phyloP scores from a whole-genome alignment of 176 grass and related monocot species.

The Carex parvula region DNA sequence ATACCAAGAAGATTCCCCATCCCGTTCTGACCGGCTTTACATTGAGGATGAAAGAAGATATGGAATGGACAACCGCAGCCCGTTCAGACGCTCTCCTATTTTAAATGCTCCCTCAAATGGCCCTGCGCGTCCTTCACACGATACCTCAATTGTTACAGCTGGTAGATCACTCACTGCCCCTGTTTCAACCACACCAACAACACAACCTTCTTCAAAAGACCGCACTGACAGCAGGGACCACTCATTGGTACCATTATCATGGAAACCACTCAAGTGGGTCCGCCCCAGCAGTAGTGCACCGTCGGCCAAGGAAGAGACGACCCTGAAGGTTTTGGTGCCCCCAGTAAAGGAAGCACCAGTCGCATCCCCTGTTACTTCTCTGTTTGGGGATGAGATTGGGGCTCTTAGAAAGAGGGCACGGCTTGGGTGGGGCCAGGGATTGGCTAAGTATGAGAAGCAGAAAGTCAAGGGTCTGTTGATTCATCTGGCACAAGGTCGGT shows the following conservation, averaged over 20 bases:
- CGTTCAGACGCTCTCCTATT: neutral
- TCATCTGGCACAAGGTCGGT: slow-evolving; percentile 6
- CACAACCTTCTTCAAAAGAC: slow-evolving; percentile 9
- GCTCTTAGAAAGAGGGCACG: slow-evolving; percentile 38
- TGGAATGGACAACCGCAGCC: slow-evolving; percentile 8
- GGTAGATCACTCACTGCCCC: slow-evolving; percentile 21
- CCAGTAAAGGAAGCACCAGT: slow-evolving; percentile 8
- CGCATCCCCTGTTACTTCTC: slow-evolving; percentile 11
- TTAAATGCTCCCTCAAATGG: slow-evolving; percentile 7
- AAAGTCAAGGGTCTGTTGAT: slow-evolving; percentile 26
- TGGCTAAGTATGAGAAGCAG: slow-evolving; percentile 55
- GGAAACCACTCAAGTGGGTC: slow-evolving; percentile 36
- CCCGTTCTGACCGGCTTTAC: slow-evolving; percentile 9
- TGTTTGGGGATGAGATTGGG: slow-evolving; percentile 12
- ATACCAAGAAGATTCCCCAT: slow-evolving; percentile 18
- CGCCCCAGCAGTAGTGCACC: slow-evolving; percentile 9
- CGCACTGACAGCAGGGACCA: slow-evolving; percentile 17
- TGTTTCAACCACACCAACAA: slow-evolving; percentile 13
- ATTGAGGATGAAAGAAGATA: slow-evolving; percentile 1
- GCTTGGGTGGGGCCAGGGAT: slow-evolving; percentile 46
- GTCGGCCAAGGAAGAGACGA: neutral
- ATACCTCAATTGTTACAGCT: slow-evolving; percentile 19
- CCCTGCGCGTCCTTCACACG: neutral
- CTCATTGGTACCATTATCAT: slow-evolving; percentile 3
- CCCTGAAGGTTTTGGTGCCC: slow-evolving; percentile 12